Evolutionary conservation across 331 rosid species (phyloP).

Genomic region (Rosa hybrid): DNA sequence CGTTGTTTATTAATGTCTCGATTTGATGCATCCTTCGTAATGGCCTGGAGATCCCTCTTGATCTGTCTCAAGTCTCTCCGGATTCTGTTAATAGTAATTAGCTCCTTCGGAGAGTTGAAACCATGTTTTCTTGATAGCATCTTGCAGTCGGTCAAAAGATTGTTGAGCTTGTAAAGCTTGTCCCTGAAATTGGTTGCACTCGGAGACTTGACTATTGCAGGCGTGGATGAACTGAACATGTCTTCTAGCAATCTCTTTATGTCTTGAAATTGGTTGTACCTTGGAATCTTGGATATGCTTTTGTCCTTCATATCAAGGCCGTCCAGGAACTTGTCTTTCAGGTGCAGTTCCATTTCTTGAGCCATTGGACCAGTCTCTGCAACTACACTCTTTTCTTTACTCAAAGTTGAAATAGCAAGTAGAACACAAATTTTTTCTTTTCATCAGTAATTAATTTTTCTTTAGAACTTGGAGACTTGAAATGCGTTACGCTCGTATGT

Average conservation of each 20-base stretch:
- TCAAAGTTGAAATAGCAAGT: not conserved
- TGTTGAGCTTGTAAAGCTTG: slow-evolving; percentile 21
- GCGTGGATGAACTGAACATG: not conserved
- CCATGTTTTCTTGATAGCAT: not conserved
- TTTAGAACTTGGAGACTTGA: not conserved
- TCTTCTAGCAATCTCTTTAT: not conserved
- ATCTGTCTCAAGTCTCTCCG: slow-evolving; percentile 2
- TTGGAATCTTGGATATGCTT: slow-evolving; percentile 6
- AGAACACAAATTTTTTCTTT: not conserved
- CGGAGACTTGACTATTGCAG: too few species aligned
- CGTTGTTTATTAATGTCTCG: not conserved
- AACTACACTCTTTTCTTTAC: not conserved
- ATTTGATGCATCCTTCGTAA: not conserved
- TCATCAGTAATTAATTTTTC: not conserved
- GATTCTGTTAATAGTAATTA: not conserved
- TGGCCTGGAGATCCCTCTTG: not conserved
- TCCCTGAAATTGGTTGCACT: not conserved
- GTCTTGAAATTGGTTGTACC: slow-evolving; percentile 16
- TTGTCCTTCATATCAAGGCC: slow-evolving; percentile 1
- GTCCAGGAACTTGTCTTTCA: not conserved
- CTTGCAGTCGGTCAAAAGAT: slow-evolving; percentile 18
- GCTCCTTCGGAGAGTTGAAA: not conserved
- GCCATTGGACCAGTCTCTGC: slow-evolving; percentile 1
- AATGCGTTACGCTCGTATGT: not conserved
- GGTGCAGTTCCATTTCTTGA: slow-evolving; percentile 7